phyloP scores from a whole-genome alignment of 306 rosid genomes.

The Vachellia pachyceras region DNA sequence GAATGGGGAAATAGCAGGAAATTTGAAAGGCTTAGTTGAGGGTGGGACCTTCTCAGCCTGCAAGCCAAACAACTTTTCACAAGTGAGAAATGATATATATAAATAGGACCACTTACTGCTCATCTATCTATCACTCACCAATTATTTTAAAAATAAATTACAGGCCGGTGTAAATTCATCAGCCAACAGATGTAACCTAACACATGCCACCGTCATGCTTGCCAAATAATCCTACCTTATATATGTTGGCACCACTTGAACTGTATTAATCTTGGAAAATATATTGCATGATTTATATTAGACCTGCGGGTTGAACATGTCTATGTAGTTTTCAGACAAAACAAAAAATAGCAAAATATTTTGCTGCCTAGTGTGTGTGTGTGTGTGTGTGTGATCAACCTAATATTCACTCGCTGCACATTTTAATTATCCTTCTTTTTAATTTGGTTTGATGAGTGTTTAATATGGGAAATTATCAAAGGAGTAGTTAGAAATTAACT shows the following conservation, averaged over 20 bases:
- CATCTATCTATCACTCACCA: constrained; percentile 23
- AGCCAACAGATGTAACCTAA: not conserved
- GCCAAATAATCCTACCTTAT: constrained; percentile 9
- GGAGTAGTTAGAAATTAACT: not conserved
- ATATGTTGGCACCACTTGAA: constrained; percentile 24
- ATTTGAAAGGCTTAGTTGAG: constrained; percentile 51
- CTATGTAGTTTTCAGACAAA: not conserved
- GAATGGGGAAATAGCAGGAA: constrained; percentile 29
- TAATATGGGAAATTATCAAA: not conserved
- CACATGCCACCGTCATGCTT: constrained; percentile 18
- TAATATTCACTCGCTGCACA: not conserved
- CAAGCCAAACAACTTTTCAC: constrained; percentile 51
- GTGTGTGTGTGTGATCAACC: not conserved
- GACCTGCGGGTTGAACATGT: not conserved
- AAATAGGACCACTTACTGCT: constrained; percentile 42
- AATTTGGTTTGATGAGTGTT: not conserved
- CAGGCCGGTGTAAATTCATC: not conserved
- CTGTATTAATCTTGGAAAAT: not conserved
- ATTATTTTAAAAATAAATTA: constrained; percentile 31
- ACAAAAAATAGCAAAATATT: not conserved
- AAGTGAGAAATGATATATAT: constrained; percentile 33
- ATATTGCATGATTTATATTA: not conserved
- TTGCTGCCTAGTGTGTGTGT: not conserved
- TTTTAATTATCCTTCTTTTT: not conserved
- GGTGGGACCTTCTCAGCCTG: constrained; percentile 53